phyloP scores from a whole-genome alignment of 768 basidiomycete species.

The Thelephora ganbajun region DNA sequence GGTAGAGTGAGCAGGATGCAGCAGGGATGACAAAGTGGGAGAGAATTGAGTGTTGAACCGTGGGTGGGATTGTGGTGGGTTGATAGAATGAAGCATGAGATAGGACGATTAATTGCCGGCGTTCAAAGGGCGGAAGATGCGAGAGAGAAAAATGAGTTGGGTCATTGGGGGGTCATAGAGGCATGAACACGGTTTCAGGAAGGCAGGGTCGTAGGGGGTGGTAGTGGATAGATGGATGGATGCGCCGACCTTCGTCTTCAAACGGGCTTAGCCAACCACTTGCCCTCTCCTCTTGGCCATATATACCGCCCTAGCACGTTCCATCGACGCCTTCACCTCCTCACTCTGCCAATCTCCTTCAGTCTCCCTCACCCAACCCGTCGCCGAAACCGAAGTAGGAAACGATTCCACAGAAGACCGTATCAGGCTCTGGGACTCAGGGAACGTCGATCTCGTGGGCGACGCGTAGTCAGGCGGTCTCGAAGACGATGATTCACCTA shows the following conservation, averaged over 20 bases:
- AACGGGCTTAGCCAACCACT: no score
- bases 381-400: constrained; percentile 5
- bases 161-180: no score
- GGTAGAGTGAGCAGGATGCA: no score
- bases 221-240: no score
- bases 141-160: no score
- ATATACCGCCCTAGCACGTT: constrained; percentile 38
- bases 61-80: no score
- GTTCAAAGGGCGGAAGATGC: no score
- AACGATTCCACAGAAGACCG: constrained; percentile 10
- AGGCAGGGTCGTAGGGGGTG: no score
- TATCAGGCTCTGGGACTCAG: constrained; percentile 12
- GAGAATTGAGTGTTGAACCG: neutral
- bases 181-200: no score
- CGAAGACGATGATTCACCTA: constrained; percentile 6
- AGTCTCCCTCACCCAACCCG: constrained; percentile 28
- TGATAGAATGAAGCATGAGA: no score
- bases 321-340: constrained; percentile 60
- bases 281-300: constrained; percentile 1
- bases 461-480: constrained; percentile 13
- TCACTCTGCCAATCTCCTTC: constrained; percentile 42
- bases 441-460: neutral
- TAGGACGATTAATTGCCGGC: no score
- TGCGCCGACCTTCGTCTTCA: no score
- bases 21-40: neutral